A percentile compares a stretch with the other conserved stretches of the same genome.
Conservation (phyloP, 352 stramenopile species). For the Phytophthora fragariae region DNA sequence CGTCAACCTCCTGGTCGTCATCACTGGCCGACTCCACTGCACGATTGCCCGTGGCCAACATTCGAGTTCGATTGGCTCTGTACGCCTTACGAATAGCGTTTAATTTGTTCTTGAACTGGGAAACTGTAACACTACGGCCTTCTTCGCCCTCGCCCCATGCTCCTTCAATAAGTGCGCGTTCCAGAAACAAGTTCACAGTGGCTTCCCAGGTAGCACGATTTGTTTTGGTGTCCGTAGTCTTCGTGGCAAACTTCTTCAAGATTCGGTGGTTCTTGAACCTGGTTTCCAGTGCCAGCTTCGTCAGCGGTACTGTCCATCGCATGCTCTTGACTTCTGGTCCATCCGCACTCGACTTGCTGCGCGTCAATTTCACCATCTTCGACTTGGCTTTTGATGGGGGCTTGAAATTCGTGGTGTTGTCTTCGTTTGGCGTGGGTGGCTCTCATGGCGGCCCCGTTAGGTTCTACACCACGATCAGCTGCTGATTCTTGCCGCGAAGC, state of each 20-base stretch:
- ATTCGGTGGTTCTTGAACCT: conserved; percentile 7
- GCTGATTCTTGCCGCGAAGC: no score
- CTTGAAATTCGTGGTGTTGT: neutral
- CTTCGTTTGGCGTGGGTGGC: neutral
- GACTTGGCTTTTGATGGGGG: neutral
- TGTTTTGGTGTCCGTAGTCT: neutral
- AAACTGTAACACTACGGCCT: neutral
- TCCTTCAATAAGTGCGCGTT: conserved; percentile 1
- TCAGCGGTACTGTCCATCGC: conserved; percentile 5
- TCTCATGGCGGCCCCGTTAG: no score
- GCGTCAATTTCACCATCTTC: neutral
- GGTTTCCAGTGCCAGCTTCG: neutral
- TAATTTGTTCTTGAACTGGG: conserved; percentile 22
- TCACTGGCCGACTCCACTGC: neutral
- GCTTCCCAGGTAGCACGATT: conserved; percentile 4
- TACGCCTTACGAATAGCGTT: conserved; percentile 2
- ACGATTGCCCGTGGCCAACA: conserved; percentile 15
- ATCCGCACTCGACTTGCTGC: neutral
- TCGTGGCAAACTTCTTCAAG: conserved; percentile 14
- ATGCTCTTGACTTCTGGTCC: neutral
- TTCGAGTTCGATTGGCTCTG: neutral
- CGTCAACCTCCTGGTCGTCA: neutral
- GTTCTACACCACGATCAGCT: no score
- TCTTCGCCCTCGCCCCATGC: conserved; percentile 5
- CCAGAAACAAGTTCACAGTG: conserved; percentile 1